Conservation (phyloP, 495 filamentous ascomycete genomes). For the Hypoxylon rickii region DNA sequence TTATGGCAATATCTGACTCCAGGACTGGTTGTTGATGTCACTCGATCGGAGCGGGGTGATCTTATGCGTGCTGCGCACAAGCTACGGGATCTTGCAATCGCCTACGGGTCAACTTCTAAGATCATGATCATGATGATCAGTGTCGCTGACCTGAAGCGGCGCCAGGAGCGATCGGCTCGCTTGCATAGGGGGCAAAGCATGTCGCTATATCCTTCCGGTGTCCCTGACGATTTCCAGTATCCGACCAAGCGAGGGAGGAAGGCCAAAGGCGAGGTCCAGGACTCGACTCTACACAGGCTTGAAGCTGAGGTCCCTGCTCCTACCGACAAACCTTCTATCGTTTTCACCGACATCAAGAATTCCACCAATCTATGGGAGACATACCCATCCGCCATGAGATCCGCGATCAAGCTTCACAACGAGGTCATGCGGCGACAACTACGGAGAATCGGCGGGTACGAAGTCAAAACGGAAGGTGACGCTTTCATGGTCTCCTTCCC, state of each 20-base stretch:
- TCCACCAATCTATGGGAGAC: conserved; percentile 97
- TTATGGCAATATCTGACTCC: conserved; percentile 93
- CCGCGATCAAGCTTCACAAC: conserved; percentile 94
- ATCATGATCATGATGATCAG: conserved; percentile 99
- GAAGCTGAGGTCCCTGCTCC: conserved; percentile 89
- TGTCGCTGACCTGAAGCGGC: conserved; percentile 83
- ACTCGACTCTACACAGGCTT: conserved; percentile 82
- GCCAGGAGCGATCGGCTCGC: conserved; percentile 66
- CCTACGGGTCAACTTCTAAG: conserved; percentile 89
- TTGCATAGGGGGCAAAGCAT: conserved; percentile 72
- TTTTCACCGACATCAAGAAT: conserved; percentile 99
- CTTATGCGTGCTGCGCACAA: conserved; percentile 97
- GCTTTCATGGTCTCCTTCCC: conserved; percentile 99
- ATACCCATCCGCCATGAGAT: conserved; percentile 90
- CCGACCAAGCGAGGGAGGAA: conserved; percentile 66
- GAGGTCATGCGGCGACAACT: conserved; percentile 92
- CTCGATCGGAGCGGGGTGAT: conserved; percentile 77
- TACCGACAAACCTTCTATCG: conserved; percentile 84
- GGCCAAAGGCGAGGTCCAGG: conserved; percentile 69
- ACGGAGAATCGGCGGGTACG: conserved; percentile 92
- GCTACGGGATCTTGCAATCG: conserved; percentile 91
- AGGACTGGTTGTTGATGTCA: conserved; percentile 89
- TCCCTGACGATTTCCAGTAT: conserved; percentile 67
- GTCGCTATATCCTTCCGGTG: conserved; percentile 74
- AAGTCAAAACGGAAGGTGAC: conserved; percentile 99